Evolutionary conservation across 2,329 filamentous ascomycete genomes (phyloP).

Genomic region (Aspergillus calidoustus): DNA sequence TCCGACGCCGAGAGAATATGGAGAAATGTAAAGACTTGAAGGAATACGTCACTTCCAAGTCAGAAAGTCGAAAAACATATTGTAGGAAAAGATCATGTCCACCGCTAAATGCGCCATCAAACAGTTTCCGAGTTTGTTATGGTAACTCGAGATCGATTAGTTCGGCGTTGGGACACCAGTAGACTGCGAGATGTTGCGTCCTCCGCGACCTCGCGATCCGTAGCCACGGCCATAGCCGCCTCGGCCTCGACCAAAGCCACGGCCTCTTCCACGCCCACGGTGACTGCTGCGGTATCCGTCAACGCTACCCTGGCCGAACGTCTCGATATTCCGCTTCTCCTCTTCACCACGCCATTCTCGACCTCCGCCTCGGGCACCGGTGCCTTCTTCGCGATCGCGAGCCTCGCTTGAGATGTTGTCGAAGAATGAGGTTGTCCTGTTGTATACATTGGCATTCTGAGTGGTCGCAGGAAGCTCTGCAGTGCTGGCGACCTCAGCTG

Average conservation of each 20-base stretch:
- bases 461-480: constrained; percentile 41
- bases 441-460: constrained; percentile 62
- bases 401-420: constrained; percentile 97
- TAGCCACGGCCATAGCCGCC: constrained; percentile 53
- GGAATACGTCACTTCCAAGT: constrained; percentile 28
- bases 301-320: constrained; percentile 94
- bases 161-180: constrained; percentile 44
- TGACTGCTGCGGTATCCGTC: constrained; percentile 84
- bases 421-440: constrained; percentile 90
- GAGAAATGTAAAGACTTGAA: constrained; percentile 23
- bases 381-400: constrained; percentile 80
- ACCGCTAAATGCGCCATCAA: constrained; percentile 27
- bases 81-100: constrained; percentile 22
- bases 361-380: constrained; percentile 69
- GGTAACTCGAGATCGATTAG: constrained; percentile 26
- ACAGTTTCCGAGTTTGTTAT: constrained; percentile 17
- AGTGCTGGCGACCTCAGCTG: constrained; percentile 45
- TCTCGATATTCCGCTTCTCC: constrained; percentile 94
- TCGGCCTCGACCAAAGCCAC: constrained; percentile 54
- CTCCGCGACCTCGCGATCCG: constrained; percentile 39
- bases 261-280: constrained; percentile 64
- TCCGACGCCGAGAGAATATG: constrained; percentile 31
- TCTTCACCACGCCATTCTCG: constrained; percentile 91
- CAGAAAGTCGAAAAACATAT: constrained; percentile 25
- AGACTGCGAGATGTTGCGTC: constrained; percentile 42